Evolutionary conservation across 805 yeast genomes (phyloP), one percentile per base, ranked within the genome.

Genomic region (Starmera quercuum): DNA sequence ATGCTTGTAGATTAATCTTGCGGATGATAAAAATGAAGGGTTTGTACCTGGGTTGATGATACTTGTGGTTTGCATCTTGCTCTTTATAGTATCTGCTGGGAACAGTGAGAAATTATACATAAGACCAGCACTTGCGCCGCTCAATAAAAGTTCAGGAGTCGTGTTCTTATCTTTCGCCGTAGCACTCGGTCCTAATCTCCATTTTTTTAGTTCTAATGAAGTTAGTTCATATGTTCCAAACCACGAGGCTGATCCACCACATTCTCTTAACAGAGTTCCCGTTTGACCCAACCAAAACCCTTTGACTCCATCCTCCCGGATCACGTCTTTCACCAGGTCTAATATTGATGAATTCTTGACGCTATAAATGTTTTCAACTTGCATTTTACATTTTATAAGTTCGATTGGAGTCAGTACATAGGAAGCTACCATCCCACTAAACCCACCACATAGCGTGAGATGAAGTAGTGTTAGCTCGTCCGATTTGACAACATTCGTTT

Each of bases 191-290:
- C 39, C 33, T 34, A 46, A 51, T 43, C 62, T 46, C 15, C 34
- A 29, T n/a, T 41, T 40, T 38, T 66, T 64, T 41, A 73, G 60
- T n/a, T 49, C 42, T 2, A 47, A 46, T 15, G 62, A 54, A 7
- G 71, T 59, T 29, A 68, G 59, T 52, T 87, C 95, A 54, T 87
- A 87, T 13, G 92, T 74, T 0, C 95, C 90, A 61, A 88, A 88
- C 97, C 97, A 88, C 2, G 90, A 78, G 4, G 95, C 84, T 2
- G 95, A 83, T 7, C 97, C 97, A 20, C 87, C 80, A 25, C 84
- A 70, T 53, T 88, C 97, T 47, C 97, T 70, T 2, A 83, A 42
- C 31, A 85, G 59, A 0, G 97, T 88, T 15, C 92, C 78, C 1
- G 77, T 63, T 44, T 87, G 87, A 2, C 97, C 97, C 41, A 73